A percentile compares a stretch with the other conserved stretches of the same genome.
These are phyloP conservation scores for Ceriops zippeliana DNA, from an alignment of 345 rosid species.

Conservation along the genomic window DNA sequence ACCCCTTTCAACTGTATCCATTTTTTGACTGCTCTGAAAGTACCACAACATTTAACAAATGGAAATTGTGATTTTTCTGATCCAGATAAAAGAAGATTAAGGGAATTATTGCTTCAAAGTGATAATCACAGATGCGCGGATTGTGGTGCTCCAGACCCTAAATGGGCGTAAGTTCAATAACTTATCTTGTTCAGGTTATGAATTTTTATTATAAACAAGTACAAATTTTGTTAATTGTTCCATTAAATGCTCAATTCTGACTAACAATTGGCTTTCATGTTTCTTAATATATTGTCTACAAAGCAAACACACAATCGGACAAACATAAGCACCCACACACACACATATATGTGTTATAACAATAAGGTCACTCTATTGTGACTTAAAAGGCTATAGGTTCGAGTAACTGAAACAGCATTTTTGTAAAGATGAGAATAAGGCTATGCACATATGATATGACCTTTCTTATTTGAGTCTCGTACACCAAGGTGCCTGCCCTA, in stretches of 20 bases:
- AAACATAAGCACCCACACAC: no score
- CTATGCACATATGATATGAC: no score
- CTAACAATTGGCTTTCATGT: neutral
- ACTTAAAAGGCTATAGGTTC: no score
- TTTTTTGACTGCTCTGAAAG: neutral
- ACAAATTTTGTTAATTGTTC: neutral
- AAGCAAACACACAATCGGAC: no score
- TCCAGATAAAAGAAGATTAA: conserved; percentile 73
- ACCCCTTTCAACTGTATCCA: neutral
- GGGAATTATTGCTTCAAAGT: conserved; percentile 57
- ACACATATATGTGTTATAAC: no score
- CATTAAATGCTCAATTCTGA: neutral
- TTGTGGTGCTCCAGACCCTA: conserved; percentile 93
- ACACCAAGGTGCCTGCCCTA: neutral
- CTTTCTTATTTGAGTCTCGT: neutral
- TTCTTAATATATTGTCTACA: no score
- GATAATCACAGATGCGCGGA: conserved; percentile 94
- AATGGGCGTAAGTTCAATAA: conserved; percentile 88
- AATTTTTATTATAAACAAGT: neutral
- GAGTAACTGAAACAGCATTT: no score
- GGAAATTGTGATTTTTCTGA: neutral
- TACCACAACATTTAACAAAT: neutral
- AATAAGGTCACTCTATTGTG: no score
- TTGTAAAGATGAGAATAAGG: no score
- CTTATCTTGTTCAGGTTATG: neutral